Evolutionary conservation across 2,329 filamentous ascomycete species (phyloP), one percentile per base, ranked within the genome.

Genomic region (Pseudodiploospora longispora): DNA sequence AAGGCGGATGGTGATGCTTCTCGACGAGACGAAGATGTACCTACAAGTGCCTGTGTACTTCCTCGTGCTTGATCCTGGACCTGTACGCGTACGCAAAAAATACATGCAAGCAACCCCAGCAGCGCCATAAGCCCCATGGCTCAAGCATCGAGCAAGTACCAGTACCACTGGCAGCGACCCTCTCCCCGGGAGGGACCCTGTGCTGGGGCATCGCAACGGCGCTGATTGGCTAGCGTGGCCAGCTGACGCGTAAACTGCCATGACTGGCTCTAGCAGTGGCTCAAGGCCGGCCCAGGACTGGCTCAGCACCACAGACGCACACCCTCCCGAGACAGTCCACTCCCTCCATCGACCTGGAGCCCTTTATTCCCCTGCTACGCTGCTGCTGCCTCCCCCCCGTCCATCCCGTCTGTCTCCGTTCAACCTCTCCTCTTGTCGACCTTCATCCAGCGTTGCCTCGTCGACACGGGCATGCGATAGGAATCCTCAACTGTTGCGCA

Each of bases 241-340:
- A 55, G 61, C 61, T 64, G 61, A 64, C 61, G 61, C 61, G 61
- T 64, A 64, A 62, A 62, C 59, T 60, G 56, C 52, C 56, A 55
- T 58, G 52, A 43, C 30, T 46, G 40, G 46, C 46, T 48, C 43
- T 36, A 27, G 34, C 35, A 43, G 29, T 37, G 32, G 37, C 37
- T 35, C 38, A 53, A 52, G 52, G 51, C 51, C 56, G 53, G 40
- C 50, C 48, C 45, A 56, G 52, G 48, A 53, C 53, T 19, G 19
- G 19, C 43, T 54, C 49, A 35, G 51, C 51, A 53, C 48, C 27
- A 19, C 19, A 56, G 47, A 54, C 55, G 54, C 53, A 58, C 56
- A 53, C 56, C 55, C 56, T 57, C 55, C 54, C 55, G 55, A 59
- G 52, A 56, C 56, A 57, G 54, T 19, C 56, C 56, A 56, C 53